These are phyloP conservation scores for Rhizoclosmatium globosum DNA, from an alignment of 192 early-diverging fungal genomes.

Conservation along the genomic window DNA sequence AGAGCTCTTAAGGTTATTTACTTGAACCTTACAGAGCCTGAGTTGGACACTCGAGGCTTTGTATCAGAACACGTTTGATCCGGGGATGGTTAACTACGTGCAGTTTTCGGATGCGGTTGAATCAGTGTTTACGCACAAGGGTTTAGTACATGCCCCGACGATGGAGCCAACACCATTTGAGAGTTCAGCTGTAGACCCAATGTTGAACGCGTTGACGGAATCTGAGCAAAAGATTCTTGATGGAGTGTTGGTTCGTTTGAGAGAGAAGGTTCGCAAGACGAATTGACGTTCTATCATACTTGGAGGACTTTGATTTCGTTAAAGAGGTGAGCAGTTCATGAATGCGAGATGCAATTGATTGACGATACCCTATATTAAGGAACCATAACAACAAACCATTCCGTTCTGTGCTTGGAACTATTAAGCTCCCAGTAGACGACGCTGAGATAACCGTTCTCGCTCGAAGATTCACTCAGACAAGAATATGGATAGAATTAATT, in stretches of 20 bases:
- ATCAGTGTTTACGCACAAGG: conserved; percentile 60
- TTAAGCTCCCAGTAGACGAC: conserved; percentile 52
- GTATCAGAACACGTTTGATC: conserved; percentile 34
- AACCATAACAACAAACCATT: conserved; percentile 64
- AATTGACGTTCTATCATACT: conserved; percentile 52
- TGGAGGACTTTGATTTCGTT: conserved; percentile 64
- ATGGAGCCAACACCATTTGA: conserved; percentile 51
- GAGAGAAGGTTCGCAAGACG: conserved; percentile 43
- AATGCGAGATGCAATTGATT: neutral
- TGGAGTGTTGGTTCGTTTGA: conserved; percentile 42
- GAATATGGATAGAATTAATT: conserved; percentile 54
- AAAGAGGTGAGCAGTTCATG: conserved; percentile 48
- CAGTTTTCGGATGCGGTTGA: conserved; percentile 60
- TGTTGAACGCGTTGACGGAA: conserved; percentile 13
- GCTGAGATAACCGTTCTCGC: conserved; percentile 52
- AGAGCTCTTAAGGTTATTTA: conserved; percentile 58
- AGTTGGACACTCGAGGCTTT: conserved; percentile 47
- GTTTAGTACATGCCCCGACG: conserved; percentile 52
- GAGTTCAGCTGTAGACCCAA: conserved; percentile 17
- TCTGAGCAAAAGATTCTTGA: conserved; percentile 44
- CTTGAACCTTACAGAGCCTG: conserved; percentile 48
- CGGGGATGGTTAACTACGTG: conserved; percentile 50
- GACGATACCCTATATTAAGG: conserved; percentile 37
- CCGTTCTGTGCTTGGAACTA: conserved; percentile 51
- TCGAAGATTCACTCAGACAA: conserved; percentile 45